These are phyloP conservation scores for Casuarina cunninghamiana DNA, from an alignment of 306 rosid genomes.

Conservation along the genomic window DNA sequence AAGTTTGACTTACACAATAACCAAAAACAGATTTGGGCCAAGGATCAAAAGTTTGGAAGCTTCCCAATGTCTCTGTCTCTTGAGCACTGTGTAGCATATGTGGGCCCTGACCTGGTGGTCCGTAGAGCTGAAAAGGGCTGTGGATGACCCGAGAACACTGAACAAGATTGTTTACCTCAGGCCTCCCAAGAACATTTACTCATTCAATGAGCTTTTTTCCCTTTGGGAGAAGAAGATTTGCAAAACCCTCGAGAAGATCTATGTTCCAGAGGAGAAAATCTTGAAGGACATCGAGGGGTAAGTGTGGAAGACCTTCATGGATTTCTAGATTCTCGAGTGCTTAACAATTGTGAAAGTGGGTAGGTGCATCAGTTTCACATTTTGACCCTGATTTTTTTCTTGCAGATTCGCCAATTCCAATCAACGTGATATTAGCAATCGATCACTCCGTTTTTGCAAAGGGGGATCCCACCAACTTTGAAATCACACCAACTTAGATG, in stretches of 20 bases:
- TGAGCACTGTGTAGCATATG: too few relatives aligned
- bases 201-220: constrained; percentile 76
- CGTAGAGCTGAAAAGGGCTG: neutral
- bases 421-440: constrained; percentile 58
- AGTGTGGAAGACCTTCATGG: neutral
- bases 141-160: constrained; percentile 77
- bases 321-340: too few relatives aligned
- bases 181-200: constrained; percentile 66
- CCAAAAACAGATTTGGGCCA: too few relatives aligned
- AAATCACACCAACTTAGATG: constrained; percentile 23
- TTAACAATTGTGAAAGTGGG: too few relatives aligned
- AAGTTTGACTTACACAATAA: too few relatives aligned
- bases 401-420: constrained; percentile 76
- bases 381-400: neutral
- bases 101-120: too few relatives aligned
- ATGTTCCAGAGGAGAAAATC: constrained; percentile 67
- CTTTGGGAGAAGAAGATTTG: constrained; percentile 92
- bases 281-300: constrained; percentile 77
- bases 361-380: too few relatives aligned
- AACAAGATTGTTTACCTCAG: constrained; percentile 77
- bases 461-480: constrained; percentile 86
- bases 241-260: constrained; percentile 58
- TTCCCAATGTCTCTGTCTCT: too few relatives aligned
- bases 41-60: too few relatives aligned
- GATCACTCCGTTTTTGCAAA: constrained; percentile 72